Percentiles rank a stretch among this genome's conserved stretches.
Evolutionary conservation across 441 rosid species (phyloP).

Genomic region (Theobroma grandiflorum): DNA sequence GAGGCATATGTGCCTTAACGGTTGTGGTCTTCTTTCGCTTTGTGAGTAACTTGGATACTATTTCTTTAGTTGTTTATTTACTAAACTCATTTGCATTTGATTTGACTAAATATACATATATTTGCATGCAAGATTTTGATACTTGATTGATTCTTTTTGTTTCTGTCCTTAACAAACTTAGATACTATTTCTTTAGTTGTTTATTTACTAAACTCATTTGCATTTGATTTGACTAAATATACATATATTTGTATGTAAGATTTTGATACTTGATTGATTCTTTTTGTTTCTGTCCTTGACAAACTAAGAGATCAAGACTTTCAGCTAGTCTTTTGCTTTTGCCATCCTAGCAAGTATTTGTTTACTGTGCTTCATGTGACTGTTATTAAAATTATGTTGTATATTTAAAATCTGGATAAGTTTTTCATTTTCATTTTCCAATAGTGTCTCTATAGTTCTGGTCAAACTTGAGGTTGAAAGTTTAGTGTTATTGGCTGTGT

Average conservation of each 20-base stretch:
- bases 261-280: neutral
- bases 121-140: neutral
- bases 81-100: slow-evolving; percentile 9
- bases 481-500: too few species aligned
- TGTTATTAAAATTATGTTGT: too few species aligned
- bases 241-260: neutral
- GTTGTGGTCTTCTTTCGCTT: slow-evolving; percentile 95
- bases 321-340: too few species aligned
- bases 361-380: too few species aligned
- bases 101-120: slow-evolving; percentile 15
- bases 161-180: too few species aligned
- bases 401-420: too few species aligned
- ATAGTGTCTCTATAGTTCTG: too few species aligned
- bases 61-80: slow-evolving; percentile 19
- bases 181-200: slow-evolving; percentile 8
- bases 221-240: slow-evolving; percentile 24
- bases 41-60: slow-evolving; percentile 54
- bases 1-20: slow-evolving; percentile 90
- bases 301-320: neutral
- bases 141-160: neutral
- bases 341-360: too few species aligned
- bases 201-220: neutral
- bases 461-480: too few species aligned
- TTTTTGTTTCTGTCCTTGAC: neutral
- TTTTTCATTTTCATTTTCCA: too few species aligned